These are phyloP conservation scores for Leishmania lainsoni DNA, from an alignment of 208 protist genomes.

Conservation along the genomic window DNA sequence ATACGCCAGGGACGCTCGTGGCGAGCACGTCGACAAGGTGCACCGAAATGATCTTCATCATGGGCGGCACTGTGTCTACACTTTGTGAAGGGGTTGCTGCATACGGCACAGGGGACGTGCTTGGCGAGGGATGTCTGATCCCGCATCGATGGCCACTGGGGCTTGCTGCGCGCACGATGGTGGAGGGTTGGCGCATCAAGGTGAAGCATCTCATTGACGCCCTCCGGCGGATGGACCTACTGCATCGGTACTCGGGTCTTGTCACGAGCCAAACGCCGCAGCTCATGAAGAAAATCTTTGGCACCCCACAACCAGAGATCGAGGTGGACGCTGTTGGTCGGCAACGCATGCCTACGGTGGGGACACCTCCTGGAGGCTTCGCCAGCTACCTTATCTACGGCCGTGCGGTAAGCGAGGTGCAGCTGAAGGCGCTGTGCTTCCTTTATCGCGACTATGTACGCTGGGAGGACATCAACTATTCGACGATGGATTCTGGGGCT, in stretches of 20 bases:
- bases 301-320: constrained; percentile 57
- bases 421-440: constrained; percentile 73
- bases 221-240: constrained; percentile 59
- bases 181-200: constrained; percentile 85
- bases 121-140: constrained; percentile 82
- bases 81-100: constrained; percentile 67
- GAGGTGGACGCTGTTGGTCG: constrained; percentile 71
- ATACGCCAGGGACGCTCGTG: constrained; percentile 70
- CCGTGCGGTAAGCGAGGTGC: constrained; percentile 60
- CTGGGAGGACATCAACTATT: constrained; percentile 87
- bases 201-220: constrained; percentile 64
- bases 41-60: constrained; percentile 75
- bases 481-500: constrained; percentile 30
- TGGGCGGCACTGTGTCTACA: constrained; percentile 59
- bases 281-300: constrained; percentile 75
- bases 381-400: constrained; percentile 61
- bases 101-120: constrained; percentile 74
- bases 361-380: constrained; percentile 43
- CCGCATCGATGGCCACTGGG: constrained; percentile 83
- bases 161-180: constrained; percentile 76
- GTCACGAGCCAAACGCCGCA: constrained; percentile 52
- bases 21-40: constrained; percentile 73
- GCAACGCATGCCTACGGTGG: constrained; percentile 73
- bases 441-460: constrained; percentile 74
- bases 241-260: constrained; percentile 76